Base-by-base conservation (phyloP, 306 rosid genomes). In the Calophaca sinica region DNA sequence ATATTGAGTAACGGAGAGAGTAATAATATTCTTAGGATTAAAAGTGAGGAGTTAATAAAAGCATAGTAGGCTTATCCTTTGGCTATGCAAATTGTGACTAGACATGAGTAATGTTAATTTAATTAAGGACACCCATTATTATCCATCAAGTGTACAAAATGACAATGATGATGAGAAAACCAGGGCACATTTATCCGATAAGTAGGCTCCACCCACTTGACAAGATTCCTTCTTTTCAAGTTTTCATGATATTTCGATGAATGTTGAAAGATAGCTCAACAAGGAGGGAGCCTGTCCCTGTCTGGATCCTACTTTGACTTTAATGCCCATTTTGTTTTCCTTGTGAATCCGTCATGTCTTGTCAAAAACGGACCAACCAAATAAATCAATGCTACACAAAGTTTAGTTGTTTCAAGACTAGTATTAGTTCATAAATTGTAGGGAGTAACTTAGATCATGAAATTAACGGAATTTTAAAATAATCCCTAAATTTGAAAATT, bases 221-320 rank as follows among this genome's bases (percentile, higher is more conserved):
- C 68, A 80, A 80, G 83, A 80, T 80, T 73, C 83, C 64, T 28
- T 67, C 35, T 42, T 64, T 58, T 63, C 58, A 20, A 41, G 80
- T 76, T 65, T 68, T 80, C 53, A 42, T 42, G 53, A 63, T 63
- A 64, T 80, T 67, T 80, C 59, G 31, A 38, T 49, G 42, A 15
- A 9, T 41, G 0, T 32, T 78, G 28, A 60, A 60, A 45, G 12
- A 50, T 51, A 28, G 26, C 72, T 41, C 70, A 31, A 13, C 36
- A 38, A 10, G 9, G 2, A 60, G 54, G 58, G 14, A 39, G 51
- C 7, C 2, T 61, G 73, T 41, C 74, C 39, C 45, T 72, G 8
- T 54, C 41, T 46, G 1, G n/a, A 39, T 58, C 54, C 35, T 7
- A 6, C 60, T 45, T 52, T 79, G 78, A 79, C 70, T 60, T 67